Conservation (phyloP, 2,329 filamentous ascomycete species). For the Nemania sp. region DNA sequence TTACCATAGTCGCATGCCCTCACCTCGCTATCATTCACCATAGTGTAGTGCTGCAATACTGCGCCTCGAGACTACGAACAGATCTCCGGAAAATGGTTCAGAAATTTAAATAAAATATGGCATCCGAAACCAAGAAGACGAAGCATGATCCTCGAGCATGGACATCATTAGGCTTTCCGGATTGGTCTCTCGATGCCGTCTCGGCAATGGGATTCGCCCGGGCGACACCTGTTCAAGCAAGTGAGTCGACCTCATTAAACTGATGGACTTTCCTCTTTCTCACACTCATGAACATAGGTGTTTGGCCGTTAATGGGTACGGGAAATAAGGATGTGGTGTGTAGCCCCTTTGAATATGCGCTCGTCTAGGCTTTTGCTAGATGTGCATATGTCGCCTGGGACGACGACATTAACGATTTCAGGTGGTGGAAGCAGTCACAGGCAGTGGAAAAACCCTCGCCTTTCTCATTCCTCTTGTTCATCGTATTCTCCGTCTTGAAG, state of each 20-base stretch:
- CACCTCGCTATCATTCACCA: too few species aligned
- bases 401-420: conserved; percentile 14
- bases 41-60: too few species aligned
- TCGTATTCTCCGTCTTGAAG: conserved; percentile 76
- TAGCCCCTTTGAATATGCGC: conserved; percentile 2
- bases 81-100: too few species aligned
- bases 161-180: conserved; percentile 69
- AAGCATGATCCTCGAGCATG: conserved; percentile 61
- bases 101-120: conserved; percentile 41
- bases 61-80: too few species aligned
- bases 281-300: conserved; percentile 38
- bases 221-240: conserved; percentile 95
- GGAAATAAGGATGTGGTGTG: conserved; percentile 38
- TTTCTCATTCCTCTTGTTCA: conserved; percentile 75
- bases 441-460: conserved; percentile 85
- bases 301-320: conserved; percentile 79
- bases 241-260: conserved; percentile 38
- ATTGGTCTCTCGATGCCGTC: conserved; percentile 87
- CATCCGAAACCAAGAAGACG: conserved; percentile 38
- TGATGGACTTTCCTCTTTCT: neutral
- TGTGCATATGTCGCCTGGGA: neutral
- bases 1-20: too few species aligned
- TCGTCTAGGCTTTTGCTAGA: neutral
- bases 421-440: conserved; percentile 71
- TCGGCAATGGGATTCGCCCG: conserved; percentile 81